Evolutionary conservation across 495 filamentous ascomycete genomes (phyloP).

Genomic region (Aspergillus campestris): DNA sequence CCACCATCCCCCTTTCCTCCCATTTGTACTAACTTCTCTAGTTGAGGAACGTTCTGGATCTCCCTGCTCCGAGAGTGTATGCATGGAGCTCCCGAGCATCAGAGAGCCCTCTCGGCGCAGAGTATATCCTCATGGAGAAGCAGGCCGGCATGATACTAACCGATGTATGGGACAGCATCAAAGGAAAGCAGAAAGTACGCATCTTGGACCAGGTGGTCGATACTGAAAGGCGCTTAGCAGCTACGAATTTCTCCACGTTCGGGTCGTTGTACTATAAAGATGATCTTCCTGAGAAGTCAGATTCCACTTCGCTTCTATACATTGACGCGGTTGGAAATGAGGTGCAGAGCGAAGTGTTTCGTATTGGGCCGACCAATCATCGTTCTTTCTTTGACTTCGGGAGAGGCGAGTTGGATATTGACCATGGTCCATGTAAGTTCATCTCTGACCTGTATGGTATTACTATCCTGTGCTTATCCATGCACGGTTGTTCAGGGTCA

Average conservation of each 20-base stretch:
- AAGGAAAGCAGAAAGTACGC: constrained; percentile 15
- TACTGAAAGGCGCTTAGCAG: constrained; percentile 18
- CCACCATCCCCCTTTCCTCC: constrained; percentile 1
- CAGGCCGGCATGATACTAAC: constrained; percentile 16
- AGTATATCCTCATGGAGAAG: constrained; percentile 29
- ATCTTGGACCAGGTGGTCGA: constrained; percentile 21
- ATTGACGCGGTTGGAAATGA: constrained; percentile 10
- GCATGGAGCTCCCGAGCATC: constrained; percentile 21
- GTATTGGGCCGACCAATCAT: constrained; percentile 16
- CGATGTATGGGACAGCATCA: constrained; percentile 16
- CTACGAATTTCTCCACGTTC: constrained; percentile 15
- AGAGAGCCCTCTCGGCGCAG: constrained; percentile 21
- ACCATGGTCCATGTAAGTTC: constrained; percentile 20
- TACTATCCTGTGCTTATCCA: constrained; percentile 8
- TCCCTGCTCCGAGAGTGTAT: constrained; percentile 23
- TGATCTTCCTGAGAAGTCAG: constrained; percentile 4
- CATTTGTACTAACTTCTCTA: constrained; percentile 11
- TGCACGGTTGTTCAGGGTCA: constrained; percentile 10
- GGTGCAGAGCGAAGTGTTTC: constrained; percentile 12
- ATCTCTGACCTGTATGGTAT: constrained; percentile 5
- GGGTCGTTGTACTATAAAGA: constrained; percentile 22
- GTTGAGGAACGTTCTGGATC: constrained; percentile 13
- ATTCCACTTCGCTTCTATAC: constrained; percentile 8
- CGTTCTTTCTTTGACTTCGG: constrained; percentile 18
- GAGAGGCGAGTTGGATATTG: constrained; percentile 16